Percentiles rank a stretch among this genome's conserved stretches.
Evolutionary conservation across 352 stramenopile species (phyloP).

Genomic region (Globisporangium nunn): DNA sequence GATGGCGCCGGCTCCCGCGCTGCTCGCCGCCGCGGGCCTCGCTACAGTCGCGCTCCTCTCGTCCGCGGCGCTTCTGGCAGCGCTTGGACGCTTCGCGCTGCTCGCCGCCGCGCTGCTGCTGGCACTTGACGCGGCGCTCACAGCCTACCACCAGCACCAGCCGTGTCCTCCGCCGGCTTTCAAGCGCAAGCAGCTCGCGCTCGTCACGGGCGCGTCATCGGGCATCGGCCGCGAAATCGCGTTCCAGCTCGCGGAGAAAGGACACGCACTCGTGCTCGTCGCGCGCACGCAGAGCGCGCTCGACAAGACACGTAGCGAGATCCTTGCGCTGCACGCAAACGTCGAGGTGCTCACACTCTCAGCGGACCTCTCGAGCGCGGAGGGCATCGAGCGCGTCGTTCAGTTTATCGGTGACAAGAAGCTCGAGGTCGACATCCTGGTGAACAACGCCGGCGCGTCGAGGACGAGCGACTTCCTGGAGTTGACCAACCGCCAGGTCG

Average conservation of each 20-base stretch:
- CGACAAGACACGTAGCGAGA: constrained; percentile 57
- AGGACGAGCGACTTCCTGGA: constrained; percentile 38
- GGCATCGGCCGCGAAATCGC: constrained; percentile 79
- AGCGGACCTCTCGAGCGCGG: constrained; percentile 33
- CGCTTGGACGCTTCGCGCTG: constrained; percentile 2
- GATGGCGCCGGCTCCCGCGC: neutral
- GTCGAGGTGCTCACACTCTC: constrained; percentile 44
- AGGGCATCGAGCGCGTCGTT: constrained; percentile 47
- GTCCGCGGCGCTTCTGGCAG: neutral
- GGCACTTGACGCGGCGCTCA: constrained; percentile 48
- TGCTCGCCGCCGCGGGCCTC: neutral
- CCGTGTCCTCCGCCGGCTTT: constrained; percentile 45
- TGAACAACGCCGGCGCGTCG: constrained; percentile 72
- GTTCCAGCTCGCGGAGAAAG: constrained; percentile 68
- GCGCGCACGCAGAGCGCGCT: constrained; percentile 51
- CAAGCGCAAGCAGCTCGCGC: constrained; percentile 41
- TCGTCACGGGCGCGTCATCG: constrained; percentile 67
- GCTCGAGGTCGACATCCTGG: constrained; percentile 70
- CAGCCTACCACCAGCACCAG: constrained; percentile 68
- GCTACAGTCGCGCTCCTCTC: neutral
- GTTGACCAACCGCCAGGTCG: constrained; percentile 28
- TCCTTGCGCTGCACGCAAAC: constrained; percentile 51
- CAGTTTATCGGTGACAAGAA: constrained; percentile 44
- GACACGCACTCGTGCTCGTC: constrained; percentile 70
- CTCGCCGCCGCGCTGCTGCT: constrained; percentile 51